Percentiles rank a stretch among this genome's conserved stretches.
phyloP scores from a whole-genome alignment of 1,139 yeast species.

The Candida sanyaensis region DNA sequence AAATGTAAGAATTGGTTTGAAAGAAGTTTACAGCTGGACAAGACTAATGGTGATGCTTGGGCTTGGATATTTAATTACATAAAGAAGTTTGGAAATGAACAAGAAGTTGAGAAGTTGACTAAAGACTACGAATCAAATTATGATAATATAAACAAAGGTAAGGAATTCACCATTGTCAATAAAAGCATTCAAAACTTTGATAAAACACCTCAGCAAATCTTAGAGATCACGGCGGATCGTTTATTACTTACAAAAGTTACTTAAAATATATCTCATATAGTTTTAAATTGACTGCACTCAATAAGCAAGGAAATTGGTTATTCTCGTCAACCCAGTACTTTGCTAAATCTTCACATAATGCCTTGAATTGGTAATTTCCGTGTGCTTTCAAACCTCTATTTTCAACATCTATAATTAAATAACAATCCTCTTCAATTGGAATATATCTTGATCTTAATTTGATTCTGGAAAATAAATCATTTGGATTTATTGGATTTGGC shows the following conservation, averaged over 20 bases:
- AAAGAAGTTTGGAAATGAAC: slow-evolving; percentile 22
- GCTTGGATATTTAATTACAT: slow-evolving; percentile 58
- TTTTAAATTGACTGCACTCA: slow-evolving; percentile 73
- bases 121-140: slow-evolving; percentile 25
- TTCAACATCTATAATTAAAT: slow-evolving; percentile 40
- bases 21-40: slow-evolving; percentile 57
- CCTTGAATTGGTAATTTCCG: slow-evolving; percentile 46
- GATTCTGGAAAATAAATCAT: slow-evolving; percentile 49
- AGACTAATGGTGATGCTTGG: slow-evolving; percentile 75
- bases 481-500: slow-evolving; percentile 58
- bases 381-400: slow-evolving; percentile 41
- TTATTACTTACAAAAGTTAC: slow-evolving; percentile 5
- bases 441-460: slow-evolving; percentile 63
- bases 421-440: slow-evolving; percentile 25
- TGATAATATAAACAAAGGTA: slow-evolving; percentile 62
- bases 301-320: slow-evolving; percentile 75
- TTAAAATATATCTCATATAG: slow-evolving; percentile 46
- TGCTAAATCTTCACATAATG: slow-evolving; percentile 57
- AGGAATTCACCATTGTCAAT: slow-evolving; percentile 50
- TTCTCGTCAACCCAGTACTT: slow-evolving; percentile 69
- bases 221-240: slow-evolving; percentile 25
- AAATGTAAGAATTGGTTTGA: slow-evolving; percentile 80
- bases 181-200: slow-evolving; percentile 47
- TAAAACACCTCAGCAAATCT: slow-evolving; percentile 35
- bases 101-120: slow-evolving; percentile 21